Conservation (phyloP, 495 filamentous ascomycete species). For the Immersiella caudata region DNA sequence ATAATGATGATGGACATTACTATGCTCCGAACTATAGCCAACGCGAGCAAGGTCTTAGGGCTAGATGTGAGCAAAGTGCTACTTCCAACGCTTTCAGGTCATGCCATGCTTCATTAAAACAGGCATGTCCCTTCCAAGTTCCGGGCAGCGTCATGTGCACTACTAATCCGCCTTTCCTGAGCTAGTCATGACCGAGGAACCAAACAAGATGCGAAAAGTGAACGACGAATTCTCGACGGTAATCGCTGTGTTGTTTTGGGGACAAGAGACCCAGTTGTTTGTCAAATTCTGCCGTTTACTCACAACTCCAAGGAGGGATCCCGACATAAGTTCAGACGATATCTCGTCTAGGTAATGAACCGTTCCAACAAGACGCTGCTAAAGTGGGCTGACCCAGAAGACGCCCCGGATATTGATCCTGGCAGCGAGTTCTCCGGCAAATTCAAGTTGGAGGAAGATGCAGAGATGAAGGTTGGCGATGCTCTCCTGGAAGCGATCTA, state of each 20-base stretch:
- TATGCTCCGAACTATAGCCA: background rate
- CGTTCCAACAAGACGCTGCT: background rate
- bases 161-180: constrained; percentile 1
- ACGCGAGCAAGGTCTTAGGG: background rate
- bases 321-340: background rate
- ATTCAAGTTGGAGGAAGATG: background rate
- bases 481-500: too few relatives aligned
- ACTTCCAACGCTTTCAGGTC: background rate
- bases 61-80: background rate
- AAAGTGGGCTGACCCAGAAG: too few relatives aligned
- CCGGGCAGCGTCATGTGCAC: background rate
- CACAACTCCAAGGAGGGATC: background rate
- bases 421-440: too few relatives aligned
- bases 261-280: constrained; percentile 4
- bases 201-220: background rate
- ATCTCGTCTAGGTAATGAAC: background rate
- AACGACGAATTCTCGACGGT: constrained; percentile 4
- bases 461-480: constrained; percentile 1
- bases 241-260: constrained; percentile 1
- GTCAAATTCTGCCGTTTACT: constrained; percentile 5
- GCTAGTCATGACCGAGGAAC: constrained; percentile 7
- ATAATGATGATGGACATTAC: constrained; percentile 9
- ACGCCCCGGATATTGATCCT: too few relatives aligned
- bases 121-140: background rate
- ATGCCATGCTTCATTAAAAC: constrained; percentile 14